Evolutionary conservation across 495 filamentous ascomycete species (phyloP).

Genomic region (Paragyromitra xinjiangensis): DNA sequence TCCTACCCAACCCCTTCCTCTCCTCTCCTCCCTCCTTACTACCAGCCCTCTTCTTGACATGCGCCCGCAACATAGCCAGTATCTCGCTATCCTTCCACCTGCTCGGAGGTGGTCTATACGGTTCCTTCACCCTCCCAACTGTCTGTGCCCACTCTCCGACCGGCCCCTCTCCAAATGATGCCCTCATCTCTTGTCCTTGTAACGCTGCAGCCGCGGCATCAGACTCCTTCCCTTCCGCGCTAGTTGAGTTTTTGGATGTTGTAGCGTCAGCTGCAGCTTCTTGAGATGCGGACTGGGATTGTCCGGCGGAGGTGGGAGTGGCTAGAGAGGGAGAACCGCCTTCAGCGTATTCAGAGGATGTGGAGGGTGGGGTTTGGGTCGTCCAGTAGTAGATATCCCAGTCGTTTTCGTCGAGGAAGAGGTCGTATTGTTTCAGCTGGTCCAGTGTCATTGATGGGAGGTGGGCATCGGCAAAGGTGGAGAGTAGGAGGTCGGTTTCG

Average conservation of each 20-base stretch:
- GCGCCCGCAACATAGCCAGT: slow-evolving; percentile 75
- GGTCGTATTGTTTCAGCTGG: slow-evolving; percentile 85
- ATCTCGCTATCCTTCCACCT: slow-evolving; percentile 87
- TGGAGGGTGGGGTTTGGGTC: slow-evolving; percentile 79
- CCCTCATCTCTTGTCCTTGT: slow-evolving; percentile 53
- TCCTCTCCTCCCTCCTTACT: slow-evolving; percentile 38
- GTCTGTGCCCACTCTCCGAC: slow-evolving; percentile 96
- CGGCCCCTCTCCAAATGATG: slow-evolving; percentile 38
- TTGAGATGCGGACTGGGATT: slow-evolving; percentile 6
- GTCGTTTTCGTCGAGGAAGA: slow-evolving; percentile 97
- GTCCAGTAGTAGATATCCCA: slow-evolving; percentile 99
- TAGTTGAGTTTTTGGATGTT: neutral
- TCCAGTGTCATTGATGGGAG: slow-evolving; percentile 74
- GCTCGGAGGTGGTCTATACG: slow-evolving; percentile 85
- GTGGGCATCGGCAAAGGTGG: slow-evolving; percentile 87
- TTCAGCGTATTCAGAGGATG: slow-evolving; percentile 59
- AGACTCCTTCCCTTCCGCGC: slow-evolving; percentile 2
- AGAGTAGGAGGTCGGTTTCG: slow-evolving; percentile 93
- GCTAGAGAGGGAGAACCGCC: slow-evolving; percentile 7
- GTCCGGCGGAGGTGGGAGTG: slow-evolving; percentile 54
- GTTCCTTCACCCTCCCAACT: slow-evolving; percentile 89
- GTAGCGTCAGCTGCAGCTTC: neutral
- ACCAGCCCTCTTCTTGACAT: slow-evolving; percentile 67
- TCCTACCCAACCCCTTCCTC: slow-evolving; percentile 45
- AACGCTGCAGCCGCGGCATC: too few species aligned